phyloP scores from a whole-genome alignment of 2,329 filamentous ascomycete genomes.

The Ceratocystis variospora region DNA sequence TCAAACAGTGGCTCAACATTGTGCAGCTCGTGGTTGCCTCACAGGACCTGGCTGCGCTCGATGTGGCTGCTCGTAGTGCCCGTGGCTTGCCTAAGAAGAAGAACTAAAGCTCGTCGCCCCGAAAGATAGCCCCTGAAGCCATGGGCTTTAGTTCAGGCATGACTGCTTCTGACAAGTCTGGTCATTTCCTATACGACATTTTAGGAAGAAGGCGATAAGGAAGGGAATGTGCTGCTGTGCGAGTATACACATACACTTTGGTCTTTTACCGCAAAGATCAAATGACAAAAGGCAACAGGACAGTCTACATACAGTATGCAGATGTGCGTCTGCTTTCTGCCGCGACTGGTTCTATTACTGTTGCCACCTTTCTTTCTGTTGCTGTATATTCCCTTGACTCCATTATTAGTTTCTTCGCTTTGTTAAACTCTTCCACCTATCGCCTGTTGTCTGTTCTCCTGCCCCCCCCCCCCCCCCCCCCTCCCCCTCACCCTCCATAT shows the following conservation, averaged over 20 bases:
- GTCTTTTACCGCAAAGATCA: background rate
- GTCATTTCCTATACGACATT: background rate
- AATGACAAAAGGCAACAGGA: background rate
- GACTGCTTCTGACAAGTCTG: background rate
- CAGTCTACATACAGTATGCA: background rate
- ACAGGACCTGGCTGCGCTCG: conserved; percentile 85
- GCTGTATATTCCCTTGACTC: background rate
- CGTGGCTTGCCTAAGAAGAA: conserved; percentile 40
- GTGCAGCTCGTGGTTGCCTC: conserved; percentile 89
- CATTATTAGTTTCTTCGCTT: conserved; percentile 1
- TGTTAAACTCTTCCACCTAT: too few relatives aligned
- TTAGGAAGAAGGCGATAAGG: background rate
- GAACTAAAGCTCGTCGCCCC: conserved; percentile 17
- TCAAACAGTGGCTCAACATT: conserved; percentile 89
- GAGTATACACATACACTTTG: background rate
- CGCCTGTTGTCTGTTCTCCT: background rate
- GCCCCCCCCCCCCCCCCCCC: background rate
- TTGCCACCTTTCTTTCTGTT: background rate
- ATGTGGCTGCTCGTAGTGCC: conserved; percentile 48
- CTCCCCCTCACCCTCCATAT: background rate
- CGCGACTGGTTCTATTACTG: background rate
- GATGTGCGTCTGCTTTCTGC: background rate
- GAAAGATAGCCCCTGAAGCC: too few relatives aligned
- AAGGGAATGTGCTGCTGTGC: background rate
- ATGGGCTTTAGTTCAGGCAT: background rate